These are phyloP conservation scores for Penicillium sp. DNA, from an alignment of 2,329 filamentous ascomycete species.

Conservation along the genomic window DNA sequence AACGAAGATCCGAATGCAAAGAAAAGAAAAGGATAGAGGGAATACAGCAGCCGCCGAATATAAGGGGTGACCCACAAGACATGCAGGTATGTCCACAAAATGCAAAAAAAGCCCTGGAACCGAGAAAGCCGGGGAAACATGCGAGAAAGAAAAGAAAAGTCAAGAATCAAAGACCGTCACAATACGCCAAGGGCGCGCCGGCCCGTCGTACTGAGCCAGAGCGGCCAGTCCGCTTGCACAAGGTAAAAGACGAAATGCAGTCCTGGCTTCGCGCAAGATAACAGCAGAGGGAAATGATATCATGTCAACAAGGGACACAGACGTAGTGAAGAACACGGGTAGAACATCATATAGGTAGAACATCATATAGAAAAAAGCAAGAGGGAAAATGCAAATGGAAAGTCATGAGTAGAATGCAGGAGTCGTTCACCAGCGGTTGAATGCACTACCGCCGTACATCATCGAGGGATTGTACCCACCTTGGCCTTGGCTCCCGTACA, in stretches of 20 bases:
- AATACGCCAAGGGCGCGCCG: conserved; percentile 36
- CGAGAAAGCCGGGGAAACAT: conserved; percentile 21
- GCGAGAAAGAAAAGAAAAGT: conserved; percentile 11
- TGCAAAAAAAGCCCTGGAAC: conserved; percentile 29
- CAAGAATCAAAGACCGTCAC: conserved; percentile 21
- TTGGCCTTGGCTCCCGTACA: conserved; percentile 81
- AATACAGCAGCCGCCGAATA: conserved; percentile 30
- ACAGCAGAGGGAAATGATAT: conserved; percentile 26
- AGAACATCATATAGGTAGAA: conserved; percentile 24
- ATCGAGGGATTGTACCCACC: conserved; percentile 84
- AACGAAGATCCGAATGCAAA: conserved; percentile 38
- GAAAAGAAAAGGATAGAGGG: conserved; percentile 22
- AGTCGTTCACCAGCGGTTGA: conserved; percentile 59
- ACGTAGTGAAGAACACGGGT: conserved; percentile 19
- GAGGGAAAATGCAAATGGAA: conserved; percentile 18
- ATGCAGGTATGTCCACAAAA: conserved; percentile 31
- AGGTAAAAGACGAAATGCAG: conserved; percentile 24
- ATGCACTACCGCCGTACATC: conserved; percentile 70
- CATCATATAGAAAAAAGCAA: conserved; percentile 13
- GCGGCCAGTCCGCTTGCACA: conserved; percentile 30
- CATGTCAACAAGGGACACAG: conserved; percentile 29
- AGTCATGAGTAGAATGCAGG: conserved; percentile 19
- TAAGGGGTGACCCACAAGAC: conserved; percentile 28
- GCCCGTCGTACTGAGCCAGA: conserved; percentile 29
- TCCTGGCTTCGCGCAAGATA: conserved; percentile 19